phyloP scores from a whole-genome alignment of 75 land plant species.

The Sequoiadendron giganteum region DNA sequence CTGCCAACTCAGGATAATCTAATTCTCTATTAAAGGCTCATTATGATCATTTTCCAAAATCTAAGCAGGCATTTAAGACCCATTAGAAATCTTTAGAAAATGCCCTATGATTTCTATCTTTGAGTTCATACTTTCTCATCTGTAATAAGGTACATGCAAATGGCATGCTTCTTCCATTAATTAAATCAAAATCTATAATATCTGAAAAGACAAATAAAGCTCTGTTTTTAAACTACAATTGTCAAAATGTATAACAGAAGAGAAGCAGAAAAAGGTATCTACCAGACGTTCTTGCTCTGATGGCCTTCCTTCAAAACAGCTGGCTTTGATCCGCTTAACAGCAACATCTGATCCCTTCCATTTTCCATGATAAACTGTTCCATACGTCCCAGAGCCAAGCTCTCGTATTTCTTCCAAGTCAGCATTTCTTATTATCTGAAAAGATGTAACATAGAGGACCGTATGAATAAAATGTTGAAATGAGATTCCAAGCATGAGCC shows the following conservation, averaged over 20 bases:
- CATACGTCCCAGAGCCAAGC: conserved; percentile 84
- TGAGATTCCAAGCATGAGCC: neutral
- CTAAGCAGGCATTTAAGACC: neutral
- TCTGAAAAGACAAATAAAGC: neutral
- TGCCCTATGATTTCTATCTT: conserved; percentile 15
- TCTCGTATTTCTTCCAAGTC: conserved; percentile 82
- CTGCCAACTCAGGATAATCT: neutral
- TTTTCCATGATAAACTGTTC: conserved; percentile 88
- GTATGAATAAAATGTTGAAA: neutral
- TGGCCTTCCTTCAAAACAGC: conserved; percentile 77
- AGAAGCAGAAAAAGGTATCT: conserved; percentile 11
- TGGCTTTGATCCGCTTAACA: conserved; percentile 87
- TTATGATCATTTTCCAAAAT: neutral
- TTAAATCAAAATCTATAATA: conserved; percentile 12
- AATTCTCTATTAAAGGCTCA: neutral
- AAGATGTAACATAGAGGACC: conserved; percentile 4
- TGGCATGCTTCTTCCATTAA: neutral
- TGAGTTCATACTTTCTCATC: conserved; percentile 27
- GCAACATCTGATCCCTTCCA: conserved; percentile 99
- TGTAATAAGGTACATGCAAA: conserved; percentile 24
- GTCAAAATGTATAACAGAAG: neutral
- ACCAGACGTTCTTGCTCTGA: conserved; percentile 81
- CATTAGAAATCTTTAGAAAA: neutral
- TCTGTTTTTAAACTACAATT: conserved; percentile 2
- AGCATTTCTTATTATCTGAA: conserved; percentile 69